A percentile compares a stretch with the other conserved stretches of the same genome.
phyloP scores from a whole-genome alignment of 495 filamentous ascomycete species.

The Bacidia rubella region DNA sequence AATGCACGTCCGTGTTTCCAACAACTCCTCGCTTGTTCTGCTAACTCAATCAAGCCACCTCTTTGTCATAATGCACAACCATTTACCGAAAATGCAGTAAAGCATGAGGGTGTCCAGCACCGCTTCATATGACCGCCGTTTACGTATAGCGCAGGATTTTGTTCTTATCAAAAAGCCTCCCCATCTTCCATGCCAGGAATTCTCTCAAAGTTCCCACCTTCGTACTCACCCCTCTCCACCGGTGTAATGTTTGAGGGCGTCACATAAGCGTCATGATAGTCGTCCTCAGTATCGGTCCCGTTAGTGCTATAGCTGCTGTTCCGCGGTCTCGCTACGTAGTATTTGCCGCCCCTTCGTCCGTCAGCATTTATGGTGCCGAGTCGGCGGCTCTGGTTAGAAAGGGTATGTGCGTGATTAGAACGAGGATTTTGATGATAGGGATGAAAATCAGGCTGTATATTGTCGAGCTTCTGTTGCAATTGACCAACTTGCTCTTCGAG shows the following conservation, averaged over 20 bases:
- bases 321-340: slow-evolving; percentile 7
- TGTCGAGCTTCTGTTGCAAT: slow-evolving; percentile 38
- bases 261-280: slow-evolving; percentile 19
- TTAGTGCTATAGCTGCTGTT: slow-evolving; percentile 19
- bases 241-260: slow-evolving; percentile 15
- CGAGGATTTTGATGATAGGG: neutral
- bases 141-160: too few species aligned
- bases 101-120: neutral
- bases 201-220: slow-evolving; percentile 14
- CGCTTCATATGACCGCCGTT: neutral
- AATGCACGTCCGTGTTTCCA: neutral
- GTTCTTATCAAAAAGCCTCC: too few species aligned
- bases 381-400: slow-evolving; percentile 8
- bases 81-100: neutral
- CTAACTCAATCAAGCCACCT: neutral
- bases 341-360: slow-evolving; percentile 2
- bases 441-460: slow-evolving; percentile 18
- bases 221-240: slow-evolving; percentile 19
- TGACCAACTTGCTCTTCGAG: slow-evolving; percentile 38
- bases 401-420: slow-evolving; percentile 5
- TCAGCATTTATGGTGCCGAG: slow-evolving; percentile 11
- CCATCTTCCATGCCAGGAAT: too few species aligned
- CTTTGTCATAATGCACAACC: neutral
- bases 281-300: slow-evolving; percentile 20
- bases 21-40: neutral